A percentile compares a stretch with the other conserved stretches of the same genome.
phyloP scores from a whole-genome alignment of 106 monocot genomes.

The Allium fistulosum region DNA sequence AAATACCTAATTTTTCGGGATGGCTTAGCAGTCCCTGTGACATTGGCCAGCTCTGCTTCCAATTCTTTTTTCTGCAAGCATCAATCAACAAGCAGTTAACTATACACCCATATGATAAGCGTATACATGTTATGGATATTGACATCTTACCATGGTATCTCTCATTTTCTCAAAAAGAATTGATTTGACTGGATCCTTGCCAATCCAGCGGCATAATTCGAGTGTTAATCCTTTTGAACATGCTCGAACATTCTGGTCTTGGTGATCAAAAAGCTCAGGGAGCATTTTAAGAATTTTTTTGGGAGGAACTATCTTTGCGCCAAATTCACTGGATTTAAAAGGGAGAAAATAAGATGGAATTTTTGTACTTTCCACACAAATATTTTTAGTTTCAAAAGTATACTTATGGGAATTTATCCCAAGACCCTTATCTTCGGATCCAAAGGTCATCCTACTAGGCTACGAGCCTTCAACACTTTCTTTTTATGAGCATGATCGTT shows the following conservation, averaged over 20 bases:
- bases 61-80: constrained; percentile 95
- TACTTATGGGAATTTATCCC: no score
- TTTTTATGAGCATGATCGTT: no score
- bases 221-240: constrained; percentile 90
- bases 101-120: no score
- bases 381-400: no score
- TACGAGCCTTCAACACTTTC: no score
- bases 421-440: no score
- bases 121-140: no score
- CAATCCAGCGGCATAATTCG: constrained; percentile 98
- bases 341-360: background rate
- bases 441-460: no score
- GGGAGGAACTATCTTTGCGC: constrained; percentile 82
- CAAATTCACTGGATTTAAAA: constrained; percentile 73
- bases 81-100: constrained; percentile 7
- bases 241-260: constrained; percentile 97
- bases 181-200: constrained; percentile 95
- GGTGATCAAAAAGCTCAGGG: constrained; percentile 98
- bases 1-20: constrained; percentile 89
- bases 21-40: constrained; percentile 71
- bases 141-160: constrained; percentile 81
- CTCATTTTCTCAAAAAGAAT: constrained; percentile 99
- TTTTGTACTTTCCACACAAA: no score
- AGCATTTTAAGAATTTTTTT: constrained; percentile 98
- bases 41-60: constrained; percentile 91